Conservation (phyloP, 2,329 filamentous ascomycete genomes). For the Fusarium anthophilum region DNA sequence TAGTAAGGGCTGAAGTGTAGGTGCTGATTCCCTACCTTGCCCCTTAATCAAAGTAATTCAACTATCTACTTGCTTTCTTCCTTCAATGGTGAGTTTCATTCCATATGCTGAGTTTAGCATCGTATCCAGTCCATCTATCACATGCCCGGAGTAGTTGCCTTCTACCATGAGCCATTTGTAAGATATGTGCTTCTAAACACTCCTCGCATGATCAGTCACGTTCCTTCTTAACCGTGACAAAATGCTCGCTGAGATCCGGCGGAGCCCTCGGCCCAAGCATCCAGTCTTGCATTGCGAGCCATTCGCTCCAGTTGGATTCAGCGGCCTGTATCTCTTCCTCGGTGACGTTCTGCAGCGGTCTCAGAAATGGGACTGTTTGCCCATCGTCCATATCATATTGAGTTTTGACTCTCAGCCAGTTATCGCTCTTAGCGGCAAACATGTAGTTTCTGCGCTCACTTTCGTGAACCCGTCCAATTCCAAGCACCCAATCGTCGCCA, state of each 20-base stretch:
- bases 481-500: slow-evolving; percentile 87
- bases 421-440: slow-evolving; percentile 92
- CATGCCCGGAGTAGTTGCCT: background rate
- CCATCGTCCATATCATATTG: slow-evolving; percentile 88
- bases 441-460: slow-evolving; percentile 93
- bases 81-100: background rate
- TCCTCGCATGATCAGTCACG: slow-evolving; percentile 14
- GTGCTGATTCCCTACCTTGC: slow-evolving; percentile 26
- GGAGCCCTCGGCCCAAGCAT: slow-evolving; percentile 89
- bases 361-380: slow-evolving; percentile 87
- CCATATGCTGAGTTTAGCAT: background rate
- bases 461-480: slow-evolving; percentile 85
- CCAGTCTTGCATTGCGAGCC: slow-evolving; percentile 98
- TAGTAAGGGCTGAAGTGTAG: slow-evolving; percentile 19
- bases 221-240: slow-evolving; percentile 47
- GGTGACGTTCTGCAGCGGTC: slow-evolving; percentile 78
- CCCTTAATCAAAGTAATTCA: background rate
- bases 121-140: background rate
- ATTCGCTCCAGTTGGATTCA: slow-evolving; percentile 90
- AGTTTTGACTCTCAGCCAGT: slow-evolving; percentile 87
- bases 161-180: background rate
- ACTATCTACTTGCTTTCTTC: background rate
- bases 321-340: slow-evolving; percentile 84
- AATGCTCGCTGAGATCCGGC: slow-evolving; percentile 40
- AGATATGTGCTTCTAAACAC: background rate